These are phyloP conservation scores for Psilocybe cyanescens DNA, from an alignment of 768 basidiomycete species.

Conservation along the genomic window DNA sequence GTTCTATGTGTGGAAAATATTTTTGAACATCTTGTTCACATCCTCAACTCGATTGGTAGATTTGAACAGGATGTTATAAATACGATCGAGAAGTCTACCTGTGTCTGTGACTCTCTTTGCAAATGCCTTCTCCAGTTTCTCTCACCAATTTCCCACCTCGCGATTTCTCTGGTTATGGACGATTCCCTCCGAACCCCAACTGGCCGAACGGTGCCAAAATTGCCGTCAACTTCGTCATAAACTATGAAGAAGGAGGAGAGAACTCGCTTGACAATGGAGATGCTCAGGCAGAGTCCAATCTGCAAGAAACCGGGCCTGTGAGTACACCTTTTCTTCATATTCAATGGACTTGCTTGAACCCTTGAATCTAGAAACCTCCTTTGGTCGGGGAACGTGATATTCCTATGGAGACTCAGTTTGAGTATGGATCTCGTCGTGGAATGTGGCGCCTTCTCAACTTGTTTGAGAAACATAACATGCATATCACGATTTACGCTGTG, in stretches of 20 bases:
- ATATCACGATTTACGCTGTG: slow-evolving; percentile 19
- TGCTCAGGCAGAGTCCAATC: slow-evolving; percentile 15
- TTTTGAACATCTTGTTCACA: background rate
- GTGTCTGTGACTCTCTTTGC: too few species aligned
- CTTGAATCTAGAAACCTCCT: slow-evolving; percentile 11
- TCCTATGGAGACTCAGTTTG: slow-evolving; percentile 23
- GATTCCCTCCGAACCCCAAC: slow-evolving; percentile 18
- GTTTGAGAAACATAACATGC: slow-evolving; percentile 20
- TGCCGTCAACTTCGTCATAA: slow-evolving; percentile 22
- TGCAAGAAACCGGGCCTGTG: slow-evolving; percentile 19
- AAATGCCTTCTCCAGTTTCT: background rate
- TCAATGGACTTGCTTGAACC: background rate
- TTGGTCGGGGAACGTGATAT: slow-evolving; percentile 17
- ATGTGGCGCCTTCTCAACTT: slow-evolving; percentile 22
- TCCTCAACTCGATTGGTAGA: background rate
- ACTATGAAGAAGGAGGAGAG: slow-evolving; percentile 22
- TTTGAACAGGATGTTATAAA: too few species aligned
- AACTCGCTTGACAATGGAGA: slow-evolving; percentile 22
- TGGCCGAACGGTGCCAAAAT: slow-evolving; percentile 22
- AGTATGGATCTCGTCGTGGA: slow-evolving; percentile 21
- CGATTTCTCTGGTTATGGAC: slow-evolving; percentile 20
- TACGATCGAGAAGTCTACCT: too few species aligned
- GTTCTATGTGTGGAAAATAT: background rate
- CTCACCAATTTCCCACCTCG: slow-evolving; percentile 19
- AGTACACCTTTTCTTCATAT: background rate